Base-by-base conservation (phyloP, 148 eudicot species). In the Simmondsia chinensis region DNA sequence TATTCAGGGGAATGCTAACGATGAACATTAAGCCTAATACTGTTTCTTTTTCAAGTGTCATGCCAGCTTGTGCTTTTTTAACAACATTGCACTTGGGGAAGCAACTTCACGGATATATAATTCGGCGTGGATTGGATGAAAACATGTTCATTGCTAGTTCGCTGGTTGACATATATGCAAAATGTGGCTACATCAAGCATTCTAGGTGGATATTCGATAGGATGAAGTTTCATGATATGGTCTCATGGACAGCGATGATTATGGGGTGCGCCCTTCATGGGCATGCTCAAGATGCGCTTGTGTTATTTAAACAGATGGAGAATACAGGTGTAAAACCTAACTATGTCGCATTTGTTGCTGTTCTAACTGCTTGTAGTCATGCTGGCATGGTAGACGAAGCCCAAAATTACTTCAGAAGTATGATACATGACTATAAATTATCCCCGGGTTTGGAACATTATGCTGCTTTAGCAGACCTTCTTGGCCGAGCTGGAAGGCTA, bases 171-270 rank as follows among this genome's bases (percentile, higher is more conserved):
- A 83, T 88, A 91, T 88, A 88, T 66, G 87, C 91, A 25, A 83
- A 79, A 57, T 83, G 94, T 47, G 94, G 97, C 22, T 65, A 71
- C 58, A 59, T 88, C 42, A 70, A 29, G 34, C 40, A 66, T 29
- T 86, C 94, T 1, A 68, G 71, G 70, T 52, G 69, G 36, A 64
- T 83, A 50, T 88, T 83, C 36, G 48, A 69, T 46, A 54, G 52
- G 15, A 75, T 88, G 74, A 59, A 73, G 48, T 37, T 48, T 21
- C 87, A 57, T 28, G 91, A 88, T 49, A 60, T 60, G 5, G 84
- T 88, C 42, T 69, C 87, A 16, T 83, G 85, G 78, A 88, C 91
- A 34, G 79, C 96, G 46, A 88, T 83, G 86, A 83, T 80, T 25
- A 88, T 73, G 89, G 89, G 87, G 2, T 82, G 66, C 57, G 96